Base-by-base conservation (phyloP, 805 yeast species). In the Wickerhamia fluorescens region DNA sequence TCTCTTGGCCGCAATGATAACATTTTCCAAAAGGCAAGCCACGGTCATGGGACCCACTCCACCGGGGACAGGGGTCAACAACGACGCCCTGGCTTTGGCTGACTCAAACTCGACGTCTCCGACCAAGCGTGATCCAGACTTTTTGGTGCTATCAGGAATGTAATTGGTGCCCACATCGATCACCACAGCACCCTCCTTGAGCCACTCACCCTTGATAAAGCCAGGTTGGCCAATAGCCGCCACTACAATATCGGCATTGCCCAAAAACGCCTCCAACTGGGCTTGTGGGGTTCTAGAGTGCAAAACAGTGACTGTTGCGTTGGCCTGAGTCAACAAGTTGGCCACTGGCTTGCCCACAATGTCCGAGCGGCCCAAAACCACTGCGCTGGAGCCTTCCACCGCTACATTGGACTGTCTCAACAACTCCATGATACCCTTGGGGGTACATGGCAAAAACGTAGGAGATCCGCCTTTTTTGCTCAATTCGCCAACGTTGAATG, bases 41-140 rank as follows among this genome's bases (percentile, higher is more conserved):
- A 83, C 89, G 9, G 94, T 83, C 94, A 83, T 83, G 49, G 94
- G 94, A 29, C 94, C 94, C 40, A 83, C 94, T 41, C 94, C 94
- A 52, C 94, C 94, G 29, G 94, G 94, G 34, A 83, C 94, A 7
- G 94, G 94, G n/a, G 94, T 83, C 39, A 82, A 65, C 44, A 68
- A 66, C 6, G 78, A 65, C 4, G 87, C 78, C 39, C 65, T 71
- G 29, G 61, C 57, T 22, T 58, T 52, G 32, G 78, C 75, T 20
- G 68, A 57, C 27, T 67, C 75, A 40, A 66, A 80, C 33, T 80
- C 85, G 33, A 76, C 85, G 49, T 83, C 94, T 35, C 94, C 94
- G 30, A 79, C 87, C 56, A 81, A 66, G 51, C 73, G 71, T 41
- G 68, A 65, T 26, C 92, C 92, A 3, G 78, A 66, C 50, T 81